Evolutionary conservation across 768 basidiomycete genomes (phyloP).

Genomic region (Infundibulicybe gibba): DNA sequence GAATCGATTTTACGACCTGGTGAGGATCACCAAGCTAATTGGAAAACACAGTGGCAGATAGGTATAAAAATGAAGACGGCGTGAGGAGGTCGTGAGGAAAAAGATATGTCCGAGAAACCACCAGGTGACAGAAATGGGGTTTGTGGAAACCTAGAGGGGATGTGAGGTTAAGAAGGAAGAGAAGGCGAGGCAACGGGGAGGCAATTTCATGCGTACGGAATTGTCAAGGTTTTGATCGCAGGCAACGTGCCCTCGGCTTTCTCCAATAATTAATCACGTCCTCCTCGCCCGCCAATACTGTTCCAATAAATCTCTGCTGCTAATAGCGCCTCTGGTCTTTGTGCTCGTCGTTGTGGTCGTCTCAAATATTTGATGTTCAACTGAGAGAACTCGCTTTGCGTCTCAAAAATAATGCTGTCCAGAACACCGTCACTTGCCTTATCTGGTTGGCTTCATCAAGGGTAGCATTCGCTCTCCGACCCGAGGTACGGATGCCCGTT

Average conservation of each 20-base stretch:
- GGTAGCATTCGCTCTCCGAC: slow-evolving; percentile 25
- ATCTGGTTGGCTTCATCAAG: slow-evolving; percentile 12
- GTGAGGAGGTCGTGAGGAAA: slow-evolving; percentile 59
- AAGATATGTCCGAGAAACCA: slow-evolving; percentile 14
- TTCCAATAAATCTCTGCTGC: not conserved
- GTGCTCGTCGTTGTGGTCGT: too few relatives aligned
- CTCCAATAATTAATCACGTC: slow-evolving; percentile 34
- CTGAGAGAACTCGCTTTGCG: too few relatives aligned
- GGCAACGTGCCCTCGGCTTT: slow-evolving; percentile 72
- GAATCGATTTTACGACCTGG: slow-evolving; percentile 14
- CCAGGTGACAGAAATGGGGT: slow-evolving; percentile 24
- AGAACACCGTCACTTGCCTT: slow-evolving; percentile 12
- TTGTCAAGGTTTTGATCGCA: slow-evolving; percentile 69
- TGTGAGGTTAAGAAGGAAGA: slow-evolving; percentile 43
- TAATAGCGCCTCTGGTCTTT: not conserved
- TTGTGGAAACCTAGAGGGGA: slow-evolving; percentile 23
- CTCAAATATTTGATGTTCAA: too few relatives aligned
- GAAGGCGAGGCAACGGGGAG: slow-evolving; percentile 60
- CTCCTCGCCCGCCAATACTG: not conserved
- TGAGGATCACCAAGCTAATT: slow-evolving; percentile 12
- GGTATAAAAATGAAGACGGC: slow-evolving; percentile 50
- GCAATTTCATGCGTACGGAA: slow-evolving; percentile 31
- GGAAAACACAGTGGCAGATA: slow-evolving; percentile 32
- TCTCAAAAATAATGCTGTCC: slow-evolving; percentile 9
- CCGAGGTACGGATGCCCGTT: slow-evolving; percentile 1